Evolutionary conservation across 495 filamentous ascomycete genomes (phyloP).

Genomic region (Daldinia concentrica): DNA sequence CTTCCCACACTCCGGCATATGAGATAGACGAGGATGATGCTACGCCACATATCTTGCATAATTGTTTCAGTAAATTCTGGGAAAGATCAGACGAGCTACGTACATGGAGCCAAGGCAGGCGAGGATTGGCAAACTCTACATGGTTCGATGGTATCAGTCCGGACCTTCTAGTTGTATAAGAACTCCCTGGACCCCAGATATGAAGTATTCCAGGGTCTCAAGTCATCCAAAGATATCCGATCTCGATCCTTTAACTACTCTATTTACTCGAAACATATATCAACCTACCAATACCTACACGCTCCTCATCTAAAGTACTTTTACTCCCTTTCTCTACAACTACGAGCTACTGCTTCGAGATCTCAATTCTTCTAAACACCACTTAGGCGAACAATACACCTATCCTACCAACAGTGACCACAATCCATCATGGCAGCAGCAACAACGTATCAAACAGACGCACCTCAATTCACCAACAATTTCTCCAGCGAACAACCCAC

Average conservation of each 20-base stretch:
- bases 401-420: neutral
- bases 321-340: neutral
- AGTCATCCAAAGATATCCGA: slow-evolving; percentile 5
- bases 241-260: slow-evolving; percentile 19
- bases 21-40: slow-evolving; percentile 22
- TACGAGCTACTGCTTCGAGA: neutral
- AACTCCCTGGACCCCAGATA: slow-evolving; percentile 18
- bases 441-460: slow-evolving; percentile 21
- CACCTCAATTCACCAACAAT: slow-evolving; percentile 35
- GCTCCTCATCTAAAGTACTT: neutral
- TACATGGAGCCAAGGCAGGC: slow-evolving; percentile 29
- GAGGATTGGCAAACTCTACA: slow-evolving; percentile 23
- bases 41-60: slow-evolving; percentile 22
- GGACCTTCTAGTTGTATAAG: slow-evolving; percentile 32
- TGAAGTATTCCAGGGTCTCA: neutral
- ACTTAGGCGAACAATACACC: slow-evolving; percentile 14
- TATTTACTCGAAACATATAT: neutral
- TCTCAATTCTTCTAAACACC: neutral
- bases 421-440: slow-evolving; percentile 36
- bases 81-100: slow-evolving; percentile 36
- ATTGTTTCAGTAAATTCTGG: slow-evolving; percentile 14
- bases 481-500: slow-evolving; percentile 29
- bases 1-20: slow-evolving; percentile 7
- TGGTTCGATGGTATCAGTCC: slow-evolving; percentile 7
- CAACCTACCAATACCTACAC: slow-evolving; percentile 3